Evolutionary conservation across 1,139 yeast genomes (phyloP), one percentile per base, ranked within the genome.

Genomic region (Yamadazyma epiphylla): DNA sequence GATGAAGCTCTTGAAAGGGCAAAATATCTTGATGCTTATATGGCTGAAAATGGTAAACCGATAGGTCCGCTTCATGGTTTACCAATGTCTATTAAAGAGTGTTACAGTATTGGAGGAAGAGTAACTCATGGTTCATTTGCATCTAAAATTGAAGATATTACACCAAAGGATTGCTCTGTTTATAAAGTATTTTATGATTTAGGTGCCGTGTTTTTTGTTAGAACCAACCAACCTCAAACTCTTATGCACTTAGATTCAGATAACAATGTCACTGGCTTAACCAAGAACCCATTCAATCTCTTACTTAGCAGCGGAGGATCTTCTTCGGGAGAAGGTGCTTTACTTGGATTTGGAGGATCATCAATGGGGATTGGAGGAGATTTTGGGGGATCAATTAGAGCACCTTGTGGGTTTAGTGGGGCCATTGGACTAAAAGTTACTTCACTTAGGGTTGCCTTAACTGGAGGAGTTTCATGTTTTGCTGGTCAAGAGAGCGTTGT

Each of bases 171-270:
- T 36, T 50, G 51, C n/a, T 52, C 42, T 28, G 44, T 50, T 14
- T 53, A 47, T 16, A 36, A 46, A 15, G 46, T 49, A 15, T 34
- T 49, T 31, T 29, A 19, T 15, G 38, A 33, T 15, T 35, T 32
- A 22, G 59, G 55, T 5, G 55, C 52, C 4, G 45, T 49, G 21
- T 41, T 45, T 9, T 48, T 42, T 31, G 45, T 62, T 21, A 58
- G 80, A 50, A 74, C 81, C 3, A 66, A 72, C 26, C 64, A 72
- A 39, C 82, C 82, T 8, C 80, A 74, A 51, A 53, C 73, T 8
- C 52, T 76, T 41, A 76, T 77, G 81, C 76, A 70, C 41, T 51
- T 71, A 28, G 78, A 72, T 38, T 66, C 74, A 17, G 57, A 63
- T 38, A 71, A 71, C 48, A 68, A 66, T 49, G 58, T 69, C 41